Conservation (phyloP, 805 yeast species). For the Candida maris region DNA sequence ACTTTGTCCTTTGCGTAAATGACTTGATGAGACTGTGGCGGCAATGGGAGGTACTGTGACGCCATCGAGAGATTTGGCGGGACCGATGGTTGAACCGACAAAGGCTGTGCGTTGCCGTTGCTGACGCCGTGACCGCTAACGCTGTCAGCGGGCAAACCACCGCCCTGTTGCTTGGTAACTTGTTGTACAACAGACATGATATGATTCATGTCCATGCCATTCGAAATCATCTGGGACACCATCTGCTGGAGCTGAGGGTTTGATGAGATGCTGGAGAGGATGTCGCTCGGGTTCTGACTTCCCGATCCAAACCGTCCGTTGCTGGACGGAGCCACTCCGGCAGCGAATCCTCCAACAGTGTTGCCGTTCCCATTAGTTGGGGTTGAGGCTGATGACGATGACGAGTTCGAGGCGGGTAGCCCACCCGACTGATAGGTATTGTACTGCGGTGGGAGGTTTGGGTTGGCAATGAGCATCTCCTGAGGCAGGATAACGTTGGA, state of each 20-base stretch:
- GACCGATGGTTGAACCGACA: constrained; percentile 17
- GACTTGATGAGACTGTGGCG: constrained; percentile 26
- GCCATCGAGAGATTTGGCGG: constrained; percentile 54
- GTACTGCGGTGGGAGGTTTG: constrained; percentile 23
- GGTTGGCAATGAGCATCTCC: constrained; percentile 35
- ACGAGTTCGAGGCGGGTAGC: constrained; percentile 14
- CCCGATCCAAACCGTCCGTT: constrained; percentile 11
- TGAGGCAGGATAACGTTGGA: constrained; percentile 55
- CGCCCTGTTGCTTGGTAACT: constrained; percentile 21
- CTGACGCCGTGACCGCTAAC: constrained; percentile 9
- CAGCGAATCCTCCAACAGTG: constrained; percentile 10
- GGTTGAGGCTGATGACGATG: constrained; percentile 16
- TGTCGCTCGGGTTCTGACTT: constrained; percentile 16
- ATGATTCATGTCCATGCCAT: constrained; percentile 35
- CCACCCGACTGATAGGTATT: constrained; percentile 17
- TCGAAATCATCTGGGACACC: constrained; percentile 34
- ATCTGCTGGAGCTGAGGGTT: constrained; percentile 32
- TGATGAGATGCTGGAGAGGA: constrained; percentile 24
- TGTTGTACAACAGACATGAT: constrained; percentile 29
- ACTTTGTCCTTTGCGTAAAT: constrained; percentile 53
- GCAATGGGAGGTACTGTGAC: constrained; percentile 52
- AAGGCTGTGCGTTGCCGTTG: constrained; percentile 4
- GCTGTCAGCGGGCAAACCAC: constrained; percentile 8
- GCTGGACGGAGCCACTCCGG: not conserved
- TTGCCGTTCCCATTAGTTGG: constrained; percentile 8